phyloP scores from a whole-genome alignment of 169 alveolate species.

The Cryptosporidium viatorum region DNA sequence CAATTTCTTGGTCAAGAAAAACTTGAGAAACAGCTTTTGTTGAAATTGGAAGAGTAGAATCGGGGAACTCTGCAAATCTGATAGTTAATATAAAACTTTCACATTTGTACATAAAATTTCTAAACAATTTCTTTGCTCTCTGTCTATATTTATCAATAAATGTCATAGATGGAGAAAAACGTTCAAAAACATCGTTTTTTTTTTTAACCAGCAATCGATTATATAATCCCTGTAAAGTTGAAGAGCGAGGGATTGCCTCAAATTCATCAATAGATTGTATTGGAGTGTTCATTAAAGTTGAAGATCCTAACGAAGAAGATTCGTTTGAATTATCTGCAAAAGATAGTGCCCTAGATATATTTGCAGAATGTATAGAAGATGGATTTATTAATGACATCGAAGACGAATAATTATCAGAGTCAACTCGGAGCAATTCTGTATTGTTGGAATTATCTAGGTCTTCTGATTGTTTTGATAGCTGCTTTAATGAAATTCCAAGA shows the following conservation, averaged over 20 bases:
- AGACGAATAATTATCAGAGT: constrained; percentile 10
- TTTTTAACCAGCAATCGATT: constrained; percentile 18
- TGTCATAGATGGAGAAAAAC: constrained; percentile 54
- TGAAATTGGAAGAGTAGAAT: constrained; percentile 56
- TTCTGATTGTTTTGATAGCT: constrained; percentile 25
- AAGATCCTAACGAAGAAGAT: constrained; percentile 62
- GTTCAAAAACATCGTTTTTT: constrained; percentile 37
- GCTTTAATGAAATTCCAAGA: constrained; percentile 40
- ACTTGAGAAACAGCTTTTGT: constrained; percentile 63
- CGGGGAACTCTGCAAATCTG: constrained; percentile 51
- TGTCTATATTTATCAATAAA: constrained; percentile 57
- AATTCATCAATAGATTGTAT: constrained; percentile 21
- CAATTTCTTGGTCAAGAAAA: constrained; percentile 68
- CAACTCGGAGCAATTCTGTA: constrained; percentile 20
- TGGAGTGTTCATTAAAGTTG: constrained; percentile 48
- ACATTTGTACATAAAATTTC: constrained; percentile 34
- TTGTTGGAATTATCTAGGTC: background rate
- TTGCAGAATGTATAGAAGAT: constrained; percentile 20
- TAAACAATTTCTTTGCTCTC: constrained; percentile 14
- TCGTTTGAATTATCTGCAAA: constrained; percentile 41
- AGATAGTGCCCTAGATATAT: constrained; percentile 38
- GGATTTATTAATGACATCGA: constrained; percentile 33
- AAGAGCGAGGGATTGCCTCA: constrained; percentile 53
- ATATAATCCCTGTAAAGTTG: constrained; percentile 55
- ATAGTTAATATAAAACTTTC: constrained; percentile 50